Percentiles rank a stretch among this genome's conserved stretches.
These are phyloP conservation scores for Chrysoporthe cubensis DNA, from an alignment of 2,329 filamentous ascomycete genomes.

Conservation along the genomic window DNA sequence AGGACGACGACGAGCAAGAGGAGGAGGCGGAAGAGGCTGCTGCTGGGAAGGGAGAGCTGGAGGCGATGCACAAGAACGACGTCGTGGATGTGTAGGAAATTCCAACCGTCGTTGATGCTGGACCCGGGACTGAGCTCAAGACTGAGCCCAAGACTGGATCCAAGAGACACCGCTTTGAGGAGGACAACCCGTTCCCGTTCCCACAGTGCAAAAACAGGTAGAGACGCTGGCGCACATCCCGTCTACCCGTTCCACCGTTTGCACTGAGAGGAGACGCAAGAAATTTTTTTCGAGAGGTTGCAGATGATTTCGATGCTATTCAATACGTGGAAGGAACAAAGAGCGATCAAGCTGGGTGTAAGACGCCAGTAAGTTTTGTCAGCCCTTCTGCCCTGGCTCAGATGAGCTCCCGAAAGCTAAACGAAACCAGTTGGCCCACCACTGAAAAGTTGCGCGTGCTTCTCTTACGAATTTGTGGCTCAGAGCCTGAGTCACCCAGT, in stretches of 20 bases:
- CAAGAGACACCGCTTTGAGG: neutral
- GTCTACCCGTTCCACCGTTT: neutral
- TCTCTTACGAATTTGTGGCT: neutral
- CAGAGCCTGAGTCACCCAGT: neutral
- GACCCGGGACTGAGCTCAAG: neutral
- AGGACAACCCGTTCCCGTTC: conserved; percentile 5
- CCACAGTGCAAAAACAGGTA: neutral
- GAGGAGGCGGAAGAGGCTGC: conserved; percentile 3
- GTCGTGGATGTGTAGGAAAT: conserved; percentile 18
- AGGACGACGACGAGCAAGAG: conserved; percentile 22
- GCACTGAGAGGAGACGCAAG: neutral
- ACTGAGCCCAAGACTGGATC: neutral
- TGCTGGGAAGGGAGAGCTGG: conserved; percentile 18
- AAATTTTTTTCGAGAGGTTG: neutral
- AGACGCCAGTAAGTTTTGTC: neutral
- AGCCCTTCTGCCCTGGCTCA: neutral
- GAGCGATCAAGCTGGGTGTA: neutral
- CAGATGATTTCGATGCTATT: neutral
- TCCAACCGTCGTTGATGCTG: neutral
- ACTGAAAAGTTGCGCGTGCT: neutral
- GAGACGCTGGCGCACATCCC: neutral
- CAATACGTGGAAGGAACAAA: neutral
- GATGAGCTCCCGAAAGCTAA: neutral
- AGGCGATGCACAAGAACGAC: conserved; percentile 14
- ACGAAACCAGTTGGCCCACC: neutral